phyloP scores from a whole-genome alignment of 2,329 filamentous ascomycete species.

The Alternaria arborescens region DNA sequence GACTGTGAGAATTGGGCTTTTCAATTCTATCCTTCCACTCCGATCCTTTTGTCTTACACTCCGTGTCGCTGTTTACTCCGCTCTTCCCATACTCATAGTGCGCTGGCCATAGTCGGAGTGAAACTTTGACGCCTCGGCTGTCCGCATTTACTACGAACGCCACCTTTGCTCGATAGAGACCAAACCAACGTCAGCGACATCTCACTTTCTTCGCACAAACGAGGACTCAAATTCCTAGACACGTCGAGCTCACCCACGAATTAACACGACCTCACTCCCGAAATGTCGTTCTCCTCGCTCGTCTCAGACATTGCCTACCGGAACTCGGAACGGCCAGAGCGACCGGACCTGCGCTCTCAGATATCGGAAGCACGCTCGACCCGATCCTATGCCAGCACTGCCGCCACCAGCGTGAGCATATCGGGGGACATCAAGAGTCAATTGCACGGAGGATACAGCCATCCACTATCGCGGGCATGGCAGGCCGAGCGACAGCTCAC shows the following conservation, averaged over 20 bases:
- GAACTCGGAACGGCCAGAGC: conserved; percentile 48
- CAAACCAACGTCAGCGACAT: conserved; percentile 7
- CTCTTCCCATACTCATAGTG: background rate
- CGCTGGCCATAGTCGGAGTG: background rate
- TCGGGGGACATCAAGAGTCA: conserved; percentile 61
- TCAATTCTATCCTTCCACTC: background rate
- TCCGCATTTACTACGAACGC: conserved; percentile 16
- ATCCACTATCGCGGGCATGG: conserved; percentile 61
- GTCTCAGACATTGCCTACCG: conserved; percentile 62
- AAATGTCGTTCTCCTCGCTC: conserved; percentile 63
- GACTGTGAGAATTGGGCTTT: background rate
- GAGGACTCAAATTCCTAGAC: background rate
- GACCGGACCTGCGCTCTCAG: conserved; percentile 55
- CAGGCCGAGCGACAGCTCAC: conserved; percentile 63
- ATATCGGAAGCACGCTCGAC: conserved; percentile 58
- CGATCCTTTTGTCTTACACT: background rate
- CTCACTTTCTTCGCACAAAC: background rate
- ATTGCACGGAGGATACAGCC: conserved; percentile 62
- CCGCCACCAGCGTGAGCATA: conserved; percentile 62
- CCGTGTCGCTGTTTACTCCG: background rate
- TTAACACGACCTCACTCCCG: conserved; percentile 1
- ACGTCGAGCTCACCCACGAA: background rate
- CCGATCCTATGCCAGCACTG: conserved; percentile 60
- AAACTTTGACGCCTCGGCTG: conserved; percentile 19
- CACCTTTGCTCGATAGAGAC: conserved; percentile 9